phyloP scores from a whole-genome alignment of 2,329 filamentous ascomycete species.

The Aspergillus sojae region DNA sequence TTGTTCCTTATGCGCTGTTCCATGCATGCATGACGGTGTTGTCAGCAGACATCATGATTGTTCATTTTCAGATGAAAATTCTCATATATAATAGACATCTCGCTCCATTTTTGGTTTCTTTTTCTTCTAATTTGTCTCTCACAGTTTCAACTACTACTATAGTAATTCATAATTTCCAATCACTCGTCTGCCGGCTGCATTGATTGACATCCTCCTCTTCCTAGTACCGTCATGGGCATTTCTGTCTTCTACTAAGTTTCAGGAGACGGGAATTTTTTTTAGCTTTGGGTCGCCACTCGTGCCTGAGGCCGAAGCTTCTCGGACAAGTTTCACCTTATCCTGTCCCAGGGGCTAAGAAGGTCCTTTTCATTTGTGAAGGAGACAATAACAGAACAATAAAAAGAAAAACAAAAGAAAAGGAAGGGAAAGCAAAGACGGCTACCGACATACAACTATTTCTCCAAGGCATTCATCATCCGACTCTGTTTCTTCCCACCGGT shows the following conservation, averaged over 20 bases:
- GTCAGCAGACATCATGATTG: constrained; percentile 12
- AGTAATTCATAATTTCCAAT: not conserved
- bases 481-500: not conserved
- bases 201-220: not conserved
- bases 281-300: constrained; percentile 11
- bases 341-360: constrained; percentile 5
- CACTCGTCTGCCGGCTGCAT: not conserved
- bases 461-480: not conserved
- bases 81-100: constrained; percentile 8
- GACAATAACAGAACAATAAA: not conserved
- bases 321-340: not conserved
- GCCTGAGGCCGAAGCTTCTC: constrained; percentile 2
- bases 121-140: constrained; percentile 4
- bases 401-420: not conserved
- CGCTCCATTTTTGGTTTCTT: not conserved
- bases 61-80: not conserved
- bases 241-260: constrained; percentile 12
- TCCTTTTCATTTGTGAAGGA: constrained; percentile 6
- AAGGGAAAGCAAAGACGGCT: no score
- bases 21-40: constrained; percentile 23
- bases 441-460: not conserved
- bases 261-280: constrained; percentile 20
- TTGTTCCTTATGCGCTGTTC: constrained; percentile 26
- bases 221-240: constrained; percentile 11
- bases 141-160: not conserved